Percentiles rank a stretch among this genome's conserved stretches.
These are phyloP conservation scores for Alternaria alternata DNA, from an alignment of 2,329 filamentous ascomycete genomes.

Conservation along the genomic window DNA sequence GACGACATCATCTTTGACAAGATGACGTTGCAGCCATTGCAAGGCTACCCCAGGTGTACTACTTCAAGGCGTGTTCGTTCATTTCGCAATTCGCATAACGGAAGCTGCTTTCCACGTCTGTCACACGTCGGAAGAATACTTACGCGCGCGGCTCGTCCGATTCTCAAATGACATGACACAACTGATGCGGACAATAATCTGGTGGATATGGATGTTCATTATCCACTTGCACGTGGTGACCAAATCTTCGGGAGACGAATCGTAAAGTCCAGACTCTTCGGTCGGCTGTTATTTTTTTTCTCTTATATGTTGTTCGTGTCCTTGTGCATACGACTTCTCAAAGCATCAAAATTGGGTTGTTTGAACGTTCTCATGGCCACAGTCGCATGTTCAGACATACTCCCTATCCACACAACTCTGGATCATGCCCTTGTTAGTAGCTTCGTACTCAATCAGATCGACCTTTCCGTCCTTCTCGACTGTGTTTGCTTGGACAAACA, in stretches of 20 bases:
- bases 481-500: conserved; percentile 95
- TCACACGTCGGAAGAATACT: neutral
- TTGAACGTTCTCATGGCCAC: neutral
- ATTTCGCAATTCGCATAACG: neutral
- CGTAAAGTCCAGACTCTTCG: neutral
- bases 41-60: neutral
- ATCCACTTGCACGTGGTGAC: neutral
- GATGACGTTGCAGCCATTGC: neutral
- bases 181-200: neutral
- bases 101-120: neutral
- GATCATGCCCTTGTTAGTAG: conserved; percentile 76
- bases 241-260: neutral
- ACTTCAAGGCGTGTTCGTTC: neutral
- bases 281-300: neutral
- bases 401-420: conserved; percentile 49
- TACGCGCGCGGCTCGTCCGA: neutral
- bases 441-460: conserved; percentile 86
- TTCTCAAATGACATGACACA: neutral
- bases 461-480: conserved; percentile 61
- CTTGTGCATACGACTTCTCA: neutral
- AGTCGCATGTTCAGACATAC: conserved; percentile 35
- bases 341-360: neutral
- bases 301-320: neutral
- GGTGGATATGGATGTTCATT: neutral
- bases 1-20: neutral